Conservation (phyloP, 257 asterid species). For the Salvia rosmarinus region DNA sequence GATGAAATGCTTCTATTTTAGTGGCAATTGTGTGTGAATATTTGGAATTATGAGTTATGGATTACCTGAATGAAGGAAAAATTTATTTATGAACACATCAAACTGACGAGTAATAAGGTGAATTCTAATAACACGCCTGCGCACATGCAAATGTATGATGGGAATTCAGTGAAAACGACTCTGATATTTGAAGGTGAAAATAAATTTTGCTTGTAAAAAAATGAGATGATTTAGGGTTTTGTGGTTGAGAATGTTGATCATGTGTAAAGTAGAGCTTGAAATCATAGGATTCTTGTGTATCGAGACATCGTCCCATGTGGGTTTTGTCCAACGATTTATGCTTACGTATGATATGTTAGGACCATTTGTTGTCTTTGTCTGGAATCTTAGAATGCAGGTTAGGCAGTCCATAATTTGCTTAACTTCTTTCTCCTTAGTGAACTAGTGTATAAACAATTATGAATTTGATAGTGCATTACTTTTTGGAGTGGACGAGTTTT, state of each 20-base stretch:
- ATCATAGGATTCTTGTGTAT: conserved; percentile 40
- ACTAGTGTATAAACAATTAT: too few relatives aligned
- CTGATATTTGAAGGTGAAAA: background rate
- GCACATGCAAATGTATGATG: too few relatives aligned
- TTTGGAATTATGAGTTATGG: background rate
- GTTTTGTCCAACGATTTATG: conserved; percentile 2
- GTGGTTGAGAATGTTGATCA: background rate
- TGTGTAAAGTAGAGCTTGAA: background rate
- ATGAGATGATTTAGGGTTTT: background rate
- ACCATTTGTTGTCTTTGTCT: conserved; percentile 31
- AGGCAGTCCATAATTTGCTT: background rate
- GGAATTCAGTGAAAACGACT: background rate
- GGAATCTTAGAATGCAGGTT: conserved; percentile 33
- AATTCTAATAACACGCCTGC: background rate
- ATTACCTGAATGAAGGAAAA: too few relatives aligned
- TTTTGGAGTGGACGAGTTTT: too few relatives aligned
- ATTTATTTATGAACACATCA: background rate
- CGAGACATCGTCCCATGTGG: conserved; percentile 31
- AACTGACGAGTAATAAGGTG: background rate
- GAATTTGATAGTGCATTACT: too few relatives aligned
- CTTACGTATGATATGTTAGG: background rate
- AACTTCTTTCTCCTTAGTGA: too few relatives aligned
- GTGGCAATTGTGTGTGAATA: background rate
- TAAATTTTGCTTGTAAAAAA: too few relatives aligned
- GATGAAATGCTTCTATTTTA: background rate